Percentiles rank a stretch among this genome's conserved stretches.
Evolutionary conservation across 305 asterid species (phyloP).

Genomic region (Coffea humblotiana): DNA sequence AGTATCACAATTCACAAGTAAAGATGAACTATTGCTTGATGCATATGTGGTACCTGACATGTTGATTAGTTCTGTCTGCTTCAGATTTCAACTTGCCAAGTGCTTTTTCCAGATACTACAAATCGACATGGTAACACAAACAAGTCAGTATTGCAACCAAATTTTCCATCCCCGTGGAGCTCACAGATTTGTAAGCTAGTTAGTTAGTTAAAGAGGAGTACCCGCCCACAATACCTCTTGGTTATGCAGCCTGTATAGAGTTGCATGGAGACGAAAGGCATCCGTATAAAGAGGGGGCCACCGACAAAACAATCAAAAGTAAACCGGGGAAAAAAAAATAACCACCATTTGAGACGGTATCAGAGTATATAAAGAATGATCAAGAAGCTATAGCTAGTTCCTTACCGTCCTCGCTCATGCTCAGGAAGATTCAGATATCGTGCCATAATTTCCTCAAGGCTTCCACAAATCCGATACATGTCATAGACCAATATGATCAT

Average conservation of each 20-base stretch:
- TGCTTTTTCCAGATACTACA: conserved; percentile 71
- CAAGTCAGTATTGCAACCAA: neutral
- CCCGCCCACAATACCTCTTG: conserved; percentile 58
- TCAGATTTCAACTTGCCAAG: conserved; percentile 73
- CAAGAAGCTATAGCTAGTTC: neutral
- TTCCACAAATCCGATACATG: conserved; percentile 15
- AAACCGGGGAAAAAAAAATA: neutral
- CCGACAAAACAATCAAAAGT: conserved; percentile 2
- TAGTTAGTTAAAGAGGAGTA: neutral
- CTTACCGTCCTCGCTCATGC: conserved; percentile 83
- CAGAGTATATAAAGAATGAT: neutral
- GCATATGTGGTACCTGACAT: conserved; percentile 43
- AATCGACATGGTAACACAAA: neutral
- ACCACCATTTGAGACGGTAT: neutral
- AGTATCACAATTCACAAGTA: neutral
- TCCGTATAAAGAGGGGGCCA: neutral
- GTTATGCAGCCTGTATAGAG: conserved; percentile 61
- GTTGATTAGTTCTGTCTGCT: conserved; percentile 48
- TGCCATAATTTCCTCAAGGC: conserved; percentile 71
- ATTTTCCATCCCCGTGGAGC: neutral
- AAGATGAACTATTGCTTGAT: neutral
- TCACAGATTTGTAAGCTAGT: neutral
- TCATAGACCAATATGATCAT: conserved; percentile 5
- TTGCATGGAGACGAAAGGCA: conserved; percentile 31
- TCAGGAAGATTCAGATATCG: conserved; percentile 79